Conservation (phyloP, 1,284 basidiomycete species). For the Fomitopsis betulina region DNA sequence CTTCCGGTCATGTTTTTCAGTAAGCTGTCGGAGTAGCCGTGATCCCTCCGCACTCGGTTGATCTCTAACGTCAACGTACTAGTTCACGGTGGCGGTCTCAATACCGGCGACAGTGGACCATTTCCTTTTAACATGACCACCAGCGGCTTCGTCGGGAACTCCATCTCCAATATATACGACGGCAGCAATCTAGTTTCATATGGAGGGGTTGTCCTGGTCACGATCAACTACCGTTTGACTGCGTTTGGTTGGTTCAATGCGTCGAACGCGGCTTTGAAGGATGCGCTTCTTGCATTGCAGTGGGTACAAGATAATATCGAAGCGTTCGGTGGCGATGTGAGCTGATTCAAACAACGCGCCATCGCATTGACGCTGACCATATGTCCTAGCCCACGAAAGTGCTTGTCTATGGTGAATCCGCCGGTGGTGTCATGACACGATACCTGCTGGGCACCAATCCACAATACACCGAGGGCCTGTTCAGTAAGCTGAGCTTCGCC, state of each 20-base stretch:
- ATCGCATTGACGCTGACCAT: not conserved
- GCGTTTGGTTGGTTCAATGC: constrained; percentile 15
- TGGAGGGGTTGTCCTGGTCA: constrained; percentile 12
- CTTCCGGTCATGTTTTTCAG: constrained; percentile 14
- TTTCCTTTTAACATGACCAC: constrained; percentile 13
- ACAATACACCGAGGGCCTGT: constrained; percentile 9
- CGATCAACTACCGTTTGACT: constrained; percentile 9
- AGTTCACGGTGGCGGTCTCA: constrained; percentile 13
- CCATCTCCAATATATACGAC: constrained; percentile 11
- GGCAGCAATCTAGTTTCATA: constrained; percentile 13
- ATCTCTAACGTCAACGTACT: not conserved
- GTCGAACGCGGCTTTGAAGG: constrained; percentile 11
- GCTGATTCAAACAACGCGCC: not conserved
- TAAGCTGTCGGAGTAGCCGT: not conserved
- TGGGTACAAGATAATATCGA: constrained; percentile 14
- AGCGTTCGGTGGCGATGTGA: constrained; percentile 12
- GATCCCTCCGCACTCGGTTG: not conserved
- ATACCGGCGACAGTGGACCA: constrained; percentile 12
- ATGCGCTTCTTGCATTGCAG: constrained; percentile 9
- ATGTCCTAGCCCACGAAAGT: constrained; percentile 8
- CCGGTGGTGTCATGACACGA: constrained; percentile 11
- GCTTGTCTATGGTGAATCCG: constrained; percentile 11
- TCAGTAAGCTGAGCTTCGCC: constrained; percentile 4
- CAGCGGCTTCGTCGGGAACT: constrained; percentile 10
- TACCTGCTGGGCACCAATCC: constrained; percentile 11